Evolutionary conservation across 257 asterid species (phyloP).

Genomic region (Solanum ossicruentum): DNA sequence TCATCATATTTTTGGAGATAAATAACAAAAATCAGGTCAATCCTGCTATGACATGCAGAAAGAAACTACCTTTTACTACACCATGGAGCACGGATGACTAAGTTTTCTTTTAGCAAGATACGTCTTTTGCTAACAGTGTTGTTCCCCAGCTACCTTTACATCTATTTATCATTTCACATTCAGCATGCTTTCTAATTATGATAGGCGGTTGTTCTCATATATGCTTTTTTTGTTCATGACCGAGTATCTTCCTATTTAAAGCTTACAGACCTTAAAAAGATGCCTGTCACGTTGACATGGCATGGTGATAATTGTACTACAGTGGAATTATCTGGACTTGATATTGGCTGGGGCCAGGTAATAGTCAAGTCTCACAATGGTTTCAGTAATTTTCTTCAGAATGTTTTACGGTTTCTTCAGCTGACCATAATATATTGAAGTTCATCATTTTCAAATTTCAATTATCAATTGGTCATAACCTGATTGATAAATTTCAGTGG

Average conservation of each 20-base stretch:
- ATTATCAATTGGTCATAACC: neutral
- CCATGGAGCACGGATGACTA: neutral
- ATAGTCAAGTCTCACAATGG: neutral
- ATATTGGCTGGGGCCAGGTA: conserved; percentile 99
- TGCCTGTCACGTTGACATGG: conserved; percentile 71
- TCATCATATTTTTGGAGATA: neutral
- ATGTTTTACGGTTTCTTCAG: neutral
- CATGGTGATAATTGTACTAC: conserved; percentile 24
- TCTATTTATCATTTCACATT: neutral
- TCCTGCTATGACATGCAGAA: neutral
- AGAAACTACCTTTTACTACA: neutral
- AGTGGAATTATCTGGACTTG: conserved; percentile 91
- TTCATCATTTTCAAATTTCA: neutral
- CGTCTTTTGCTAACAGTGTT: neutral
- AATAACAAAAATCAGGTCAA: neutral
- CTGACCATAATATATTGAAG: neutral
- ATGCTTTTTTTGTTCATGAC: neutral
- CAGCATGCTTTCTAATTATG: neutral
- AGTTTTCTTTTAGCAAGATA: neutral
- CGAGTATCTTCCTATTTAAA: conserved; percentile 20
- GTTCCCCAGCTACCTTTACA: neutral
- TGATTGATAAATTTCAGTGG: neutral
- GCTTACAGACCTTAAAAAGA: conserved; percentile 72
- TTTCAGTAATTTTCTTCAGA: neutral
- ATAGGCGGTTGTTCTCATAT: neutral